Evolutionary conservation across 257 asterid species (phyloP), one percentile per base, ranked within the genome.

Genomic region (Cynanchum wilfordii): DNA sequence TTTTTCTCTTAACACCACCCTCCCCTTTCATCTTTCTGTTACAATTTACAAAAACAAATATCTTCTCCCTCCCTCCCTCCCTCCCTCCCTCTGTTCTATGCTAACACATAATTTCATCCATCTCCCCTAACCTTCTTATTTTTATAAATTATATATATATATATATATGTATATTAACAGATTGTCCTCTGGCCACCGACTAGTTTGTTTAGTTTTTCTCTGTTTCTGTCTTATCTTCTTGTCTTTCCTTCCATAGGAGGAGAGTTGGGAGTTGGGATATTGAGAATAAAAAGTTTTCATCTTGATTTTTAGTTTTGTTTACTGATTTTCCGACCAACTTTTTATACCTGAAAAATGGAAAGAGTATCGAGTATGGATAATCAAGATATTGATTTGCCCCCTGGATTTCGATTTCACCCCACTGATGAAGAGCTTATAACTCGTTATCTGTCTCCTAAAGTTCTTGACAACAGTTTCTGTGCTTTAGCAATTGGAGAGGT

Each of bases 371-470:
- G 40, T 33, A 33, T 4, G 66, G 74, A 73, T 55, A 88, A 79
- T 13, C 89, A 83, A 56, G 80, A 78, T 16, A 83, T 89, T 82
- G 88, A 89, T n/a, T 66, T 93, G 71, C 98, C 96, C 0, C 93
- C 97, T 1, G 98, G 97, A 2, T 93, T 93, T 58, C 85, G 96
- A 72, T 93, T 92, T n/a, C 96, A 92, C 40, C 98, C 98, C 1
- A 90, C 91, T 0, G 97, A 93, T 62, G 97, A 93, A 76, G 97
- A 93, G 45, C 84, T 93, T 10, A 93, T 90, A 71, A 93, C 90
- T 82, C 89, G 89, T 60, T 90, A 90, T 15, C 76, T 93, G 30
- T 69, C 81, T 1, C 85, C 79, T 42, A 90, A 93, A 51, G 92
- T 80, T 38, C 25, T 71, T 13, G 95, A 93, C 55, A n/a, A 51